Base-by-base conservation (phyloP, 2,329 filamentous ascomycete species). In the Verticillium klebahnii region DNA sequence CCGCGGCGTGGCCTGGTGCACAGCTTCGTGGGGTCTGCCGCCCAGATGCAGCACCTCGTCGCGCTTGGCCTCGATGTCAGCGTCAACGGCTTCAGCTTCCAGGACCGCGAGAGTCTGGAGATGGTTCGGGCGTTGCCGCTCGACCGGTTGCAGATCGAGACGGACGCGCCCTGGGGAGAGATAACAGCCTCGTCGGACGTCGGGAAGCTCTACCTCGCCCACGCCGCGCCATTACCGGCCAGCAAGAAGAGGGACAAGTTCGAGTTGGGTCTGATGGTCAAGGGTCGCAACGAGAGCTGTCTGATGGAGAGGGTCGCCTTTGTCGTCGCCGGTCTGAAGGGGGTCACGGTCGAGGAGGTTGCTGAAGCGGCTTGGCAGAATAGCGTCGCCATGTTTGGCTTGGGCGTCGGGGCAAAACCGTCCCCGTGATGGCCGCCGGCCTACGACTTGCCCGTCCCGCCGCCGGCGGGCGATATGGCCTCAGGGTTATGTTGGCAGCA, bases 241-340 rank as follows among this genome's bases (percentile, higher is more conserved):
- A 75, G 73, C 9, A 80, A 80, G 72, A 83, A 84, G 70, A 78
- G 74, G 64, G 79, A 82, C 55, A 82, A 80, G 65, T 84, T 80
- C 64, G 73, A 78, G 57, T 39, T 64, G 8, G 75, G 74, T 0
- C 70, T 71, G 36, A 81, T 83, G 78, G 74, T 84, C 2, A 84
- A 83, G 65, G 78, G 78, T 61, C 69, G 80, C 50, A 83, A 83
- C 63, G 81, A 84, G 66, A 82, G 80, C 57, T 83, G 80, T 64
- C 70, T 69, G 0, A 80, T 84, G 14, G 77, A 77, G 50, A 70
- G 75, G 56, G 80, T 84, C 37, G 81, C 78, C 0, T 70, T 75
- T 57, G 69, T 82, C 1, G 79, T 82, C 5, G 81, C 81, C 2
- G 80, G 81, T 8, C 60, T 84, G 58, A 82, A 80, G 62, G 79